Evolutionary conservation across 768 basidiomycete genomes (phyloP), one percentile per base, ranked within the genome.

Genomic region (Termitomyces sp.): DNA sequence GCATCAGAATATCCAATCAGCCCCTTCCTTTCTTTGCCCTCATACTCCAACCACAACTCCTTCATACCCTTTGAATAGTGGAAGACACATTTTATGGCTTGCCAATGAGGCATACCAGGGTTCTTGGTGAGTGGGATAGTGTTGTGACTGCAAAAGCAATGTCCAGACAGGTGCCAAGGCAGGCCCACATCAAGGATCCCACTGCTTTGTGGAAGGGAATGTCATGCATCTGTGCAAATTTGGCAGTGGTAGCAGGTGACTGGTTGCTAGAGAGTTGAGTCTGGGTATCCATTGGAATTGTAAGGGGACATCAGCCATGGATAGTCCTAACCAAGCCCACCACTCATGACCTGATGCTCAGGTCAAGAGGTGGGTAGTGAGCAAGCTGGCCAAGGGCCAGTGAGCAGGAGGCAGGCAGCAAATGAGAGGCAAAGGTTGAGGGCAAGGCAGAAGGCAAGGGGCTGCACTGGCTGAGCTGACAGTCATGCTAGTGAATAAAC

Each of bases 91-190:
- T 57, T 52, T 11, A 43, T 17, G 0, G 49, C 56, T 5, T 45
- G 17, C 21, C 32, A 57, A 19, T 57, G 43, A 34, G 19, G 25
- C 9, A 28, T 16, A 17, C 49, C 14, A 23, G 49, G 55, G 1
- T 50, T 51, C 7, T 32, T 17, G 3, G 47, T 43, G 23, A 32
- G 3, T 19, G 25, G 9, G 25, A 48, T 1, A 55, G 11, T 28
- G 32, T 51, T 0, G 30, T 28, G 8, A 59, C 48, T 6, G 58
- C 52, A 48, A 57, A 68, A 0, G 65, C 54, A 34, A 70, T 58
- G 42, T 70, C 63, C 0, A 66, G 64, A 3, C 61, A 55, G 0
- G 64, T 70, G 12, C 28, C 11, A 3, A 10, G 32, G 10, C 32
- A 32, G 11, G 32, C 32, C 32, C 9, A 32, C 32, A 32, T 32